Conservation (phyloP, 2,329 filamentous ascomycete species). For the Aspergillus glaucus region DNA sequence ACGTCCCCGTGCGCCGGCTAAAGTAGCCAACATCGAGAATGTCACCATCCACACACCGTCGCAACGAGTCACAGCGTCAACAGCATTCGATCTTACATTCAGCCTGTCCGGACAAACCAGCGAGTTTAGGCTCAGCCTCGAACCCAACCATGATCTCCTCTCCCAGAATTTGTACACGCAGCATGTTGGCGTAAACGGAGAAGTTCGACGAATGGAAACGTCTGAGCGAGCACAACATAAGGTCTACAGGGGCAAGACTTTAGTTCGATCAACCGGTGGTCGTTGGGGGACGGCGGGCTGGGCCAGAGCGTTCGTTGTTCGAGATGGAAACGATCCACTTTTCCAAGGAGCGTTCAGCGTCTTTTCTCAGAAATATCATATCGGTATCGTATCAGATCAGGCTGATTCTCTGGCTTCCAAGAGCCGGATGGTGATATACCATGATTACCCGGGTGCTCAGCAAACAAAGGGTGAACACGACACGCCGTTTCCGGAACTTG, state of each 20-base stretch:
- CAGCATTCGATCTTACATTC: conserved; percentile 80
- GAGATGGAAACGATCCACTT: conserved; percentile 69
- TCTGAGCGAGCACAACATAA: conserved; percentile 69
- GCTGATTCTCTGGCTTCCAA: conserved; percentile 53
- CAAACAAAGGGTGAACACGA: conserved; percentile 51
- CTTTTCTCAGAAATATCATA: conserved; percentile 74
- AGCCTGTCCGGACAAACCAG: conserved; percentile 60
- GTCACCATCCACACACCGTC: conserved; percentile 51
- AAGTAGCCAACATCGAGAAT: too few relatives aligned
- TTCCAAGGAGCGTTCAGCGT: conserved; percentile 89
- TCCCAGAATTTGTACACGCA: conserved; percentile 67
- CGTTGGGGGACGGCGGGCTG: conserved; percentile 79
- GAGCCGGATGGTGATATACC: conserved; percentile 35
- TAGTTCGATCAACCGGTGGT: conserved; percentile 56
- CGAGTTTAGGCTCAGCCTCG: conserved; percentile 69
- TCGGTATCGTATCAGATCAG: conserved; percentile 67
- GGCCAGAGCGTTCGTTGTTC: conserved; percentile 71
- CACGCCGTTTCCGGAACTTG: conserved; percentile 44
- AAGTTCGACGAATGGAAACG: conserved; percentile 56
- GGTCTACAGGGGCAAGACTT: conserved; percentile 76
- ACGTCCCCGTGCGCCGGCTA: too few relatives aligned
- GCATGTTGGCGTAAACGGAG: conserved; percentile 66
- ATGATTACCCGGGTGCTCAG: too few relatives aligned
- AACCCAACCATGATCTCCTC: conserved; percentile 88
- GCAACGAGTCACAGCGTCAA: conserved; percentile 70